Conservation (phyloP, 1,139 yeast genomes). For the Magnusiomyces tetraspermus region DNA sequence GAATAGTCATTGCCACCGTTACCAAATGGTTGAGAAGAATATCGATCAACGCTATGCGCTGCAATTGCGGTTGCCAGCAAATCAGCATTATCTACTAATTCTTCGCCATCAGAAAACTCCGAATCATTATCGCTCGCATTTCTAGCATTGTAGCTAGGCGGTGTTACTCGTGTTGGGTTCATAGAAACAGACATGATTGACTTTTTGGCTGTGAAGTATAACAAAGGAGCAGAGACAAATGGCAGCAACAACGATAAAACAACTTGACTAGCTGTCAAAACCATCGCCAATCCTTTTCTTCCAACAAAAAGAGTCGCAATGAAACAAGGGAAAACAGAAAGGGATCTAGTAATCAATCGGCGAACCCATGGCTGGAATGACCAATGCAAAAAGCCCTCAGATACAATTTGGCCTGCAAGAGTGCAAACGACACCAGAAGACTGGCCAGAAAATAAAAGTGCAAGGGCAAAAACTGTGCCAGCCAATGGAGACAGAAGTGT, state of each 20-base stretch:
- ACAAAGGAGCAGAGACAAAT: constrained; percentile 79
- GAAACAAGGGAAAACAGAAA: constrained; percentile 66
- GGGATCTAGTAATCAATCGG: constrained; percentile 57
- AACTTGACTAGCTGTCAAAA: constrained; percentile 70
- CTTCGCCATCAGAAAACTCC: neutral
- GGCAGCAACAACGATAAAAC: constrained; percentile 78
- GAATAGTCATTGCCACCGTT: no score
- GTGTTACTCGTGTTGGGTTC: constrained; percentile 9
- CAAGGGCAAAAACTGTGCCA: constrained; percentile 69
- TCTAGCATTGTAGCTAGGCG: neutral
- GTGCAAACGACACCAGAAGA: constrained; percentile 84
- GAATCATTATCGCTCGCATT: neutral
- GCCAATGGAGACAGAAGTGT: constrained; percentile 56
- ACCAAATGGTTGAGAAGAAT: neutral
- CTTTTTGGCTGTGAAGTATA: constrained; percentile 70
- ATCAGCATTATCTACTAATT: neutral
- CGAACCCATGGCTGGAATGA: constrained; percentile 67
- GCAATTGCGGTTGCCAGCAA: neutral
- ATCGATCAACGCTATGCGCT: neutral
- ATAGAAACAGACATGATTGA: constrained; percentile 61
- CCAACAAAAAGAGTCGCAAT: constrained; percentile 50
- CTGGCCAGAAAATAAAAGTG: constrained; percentile 66
- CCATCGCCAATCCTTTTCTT: constrained; percentile 46
- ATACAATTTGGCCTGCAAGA: constrained; percentile 76
- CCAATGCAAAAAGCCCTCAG: constrained; percentile 79